Evolutionary conservation across 169 alveolate species (phyloP).

Genomic region (Eimeria acervulina): DNA sequence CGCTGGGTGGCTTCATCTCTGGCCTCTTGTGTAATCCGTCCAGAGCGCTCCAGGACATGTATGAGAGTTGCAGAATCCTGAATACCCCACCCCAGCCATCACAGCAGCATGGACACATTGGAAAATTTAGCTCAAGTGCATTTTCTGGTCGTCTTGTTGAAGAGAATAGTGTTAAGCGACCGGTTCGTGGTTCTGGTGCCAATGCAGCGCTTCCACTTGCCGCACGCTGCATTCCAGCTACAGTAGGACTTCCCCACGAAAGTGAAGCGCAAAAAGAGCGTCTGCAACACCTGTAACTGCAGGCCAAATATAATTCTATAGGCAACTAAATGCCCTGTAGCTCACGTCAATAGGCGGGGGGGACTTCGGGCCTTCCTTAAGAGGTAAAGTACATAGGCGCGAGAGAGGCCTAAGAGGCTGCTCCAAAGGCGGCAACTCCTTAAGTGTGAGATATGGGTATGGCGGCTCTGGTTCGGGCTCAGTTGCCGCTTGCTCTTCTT

Average conservation of each 20-base stretch:
- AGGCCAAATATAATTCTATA: background rate
- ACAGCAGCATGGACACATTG: background rate
- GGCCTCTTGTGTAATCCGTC: background rate
- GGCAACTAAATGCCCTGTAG: background rate
- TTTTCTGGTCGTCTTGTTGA: background rate
- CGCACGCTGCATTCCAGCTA: background rate
- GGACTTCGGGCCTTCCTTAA: background rate
- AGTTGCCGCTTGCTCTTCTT: background rate
- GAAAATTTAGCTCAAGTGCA: background rate
- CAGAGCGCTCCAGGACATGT: constrained; percentile 63
- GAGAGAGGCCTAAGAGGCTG: constrained; percentile 39
- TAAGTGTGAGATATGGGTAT: constrained; percentile 27
- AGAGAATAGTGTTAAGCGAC: background rate
- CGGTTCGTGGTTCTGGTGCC: background rate
- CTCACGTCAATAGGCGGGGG: constrained; percentile 56
- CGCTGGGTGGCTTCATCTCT: constrained; percentile 66
- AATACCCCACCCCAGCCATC: constrained; percentile 20
- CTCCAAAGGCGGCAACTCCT: constrained; percentile 58
- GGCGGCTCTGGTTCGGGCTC: constrained; percentile 59
- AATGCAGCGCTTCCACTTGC: background rate
- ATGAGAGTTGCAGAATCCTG: constrained; percentile 23
- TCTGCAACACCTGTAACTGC: background rate
- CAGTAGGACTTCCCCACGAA: background rate
- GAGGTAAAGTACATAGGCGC: background rate
- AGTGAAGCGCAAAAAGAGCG: background rate